A percentile compares a stretch with the other conserved stretches of the same genome.
Conservation (phyloP, 1,139 yeast species). For the Yamadazyma oceani region DNA sequence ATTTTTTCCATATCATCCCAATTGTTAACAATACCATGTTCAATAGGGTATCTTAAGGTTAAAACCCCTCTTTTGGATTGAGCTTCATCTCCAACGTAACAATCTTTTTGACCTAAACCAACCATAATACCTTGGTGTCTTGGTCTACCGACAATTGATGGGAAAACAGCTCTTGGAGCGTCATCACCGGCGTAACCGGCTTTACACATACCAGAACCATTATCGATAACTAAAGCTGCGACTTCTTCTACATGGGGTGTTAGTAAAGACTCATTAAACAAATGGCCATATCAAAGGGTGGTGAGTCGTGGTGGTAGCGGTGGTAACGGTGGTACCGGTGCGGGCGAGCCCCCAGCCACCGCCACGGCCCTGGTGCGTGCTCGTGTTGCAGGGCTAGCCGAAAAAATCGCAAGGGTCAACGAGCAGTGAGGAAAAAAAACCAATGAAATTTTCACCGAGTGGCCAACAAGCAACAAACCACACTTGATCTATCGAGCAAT, state of each 20-base stretch:
- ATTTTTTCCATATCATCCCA: slow-evolving; percentile 99
- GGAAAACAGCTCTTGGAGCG: slow-evolving; percentile 99
- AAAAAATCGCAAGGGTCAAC: slow-evolving; percentile 2
- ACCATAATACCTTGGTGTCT: slow-evolving; percentile 99
- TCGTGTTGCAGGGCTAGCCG: neutral
- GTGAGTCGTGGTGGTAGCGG: too few relatives aligned
- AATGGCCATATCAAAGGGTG: neutral
- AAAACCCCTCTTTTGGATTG: slow-evolving; percentile 99
- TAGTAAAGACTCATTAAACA: slow-evolving; percentile 22
- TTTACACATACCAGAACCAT: slow-evolving; percentile 99
- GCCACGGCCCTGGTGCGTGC: too few relatives aligned
- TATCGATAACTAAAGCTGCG: slow-evolving; percentile 89
- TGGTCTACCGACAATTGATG: slow-evolving; percentile 99
- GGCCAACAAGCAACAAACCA: neutral
- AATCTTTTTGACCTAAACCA: slow-evolving; percentile 99
- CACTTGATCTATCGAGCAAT: too few relatives aligned
- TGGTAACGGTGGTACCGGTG: neutral
- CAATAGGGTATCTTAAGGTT: slow-evolving; percentile 98
- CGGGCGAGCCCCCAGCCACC: too few relatives aligned
- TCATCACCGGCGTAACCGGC: slow-evolving; percentile 99
- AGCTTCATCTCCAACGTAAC: slow-evolving; percentile 99
- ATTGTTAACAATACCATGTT: slow-evolving; percentile 99
- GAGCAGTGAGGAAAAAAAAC: neutral
- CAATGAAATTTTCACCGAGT: neutral
- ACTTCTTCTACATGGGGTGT: slow-evolving; percentile 43